Base-by-base conservation (phyloP, 208 protist species). In the Leishmania mexicana region DNA sequence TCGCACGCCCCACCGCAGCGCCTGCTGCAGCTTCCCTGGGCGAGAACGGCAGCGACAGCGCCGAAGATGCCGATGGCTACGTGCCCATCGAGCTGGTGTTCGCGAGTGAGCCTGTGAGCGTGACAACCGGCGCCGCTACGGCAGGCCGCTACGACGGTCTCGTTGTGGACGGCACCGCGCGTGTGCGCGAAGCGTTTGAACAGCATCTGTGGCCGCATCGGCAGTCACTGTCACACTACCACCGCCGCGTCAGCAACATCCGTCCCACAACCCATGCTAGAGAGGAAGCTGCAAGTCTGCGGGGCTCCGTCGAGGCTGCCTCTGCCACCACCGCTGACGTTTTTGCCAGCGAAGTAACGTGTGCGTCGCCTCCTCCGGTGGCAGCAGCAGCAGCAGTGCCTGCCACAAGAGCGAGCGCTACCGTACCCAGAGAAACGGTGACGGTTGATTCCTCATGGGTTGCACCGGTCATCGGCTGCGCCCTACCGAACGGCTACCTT, bases 201-300 rank as follows among this genome's bases (percentile, higher is more conserved):
- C 93, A 96, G 78, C 88, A 94, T 54, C 62, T 88, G 10, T 96
- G 93, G 93, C 89, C 80, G 60, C 81, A 79, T n/a, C 79, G 84
- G 8, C 58, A 72, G 65, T 35, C 72, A 71, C 71, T 54, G 72
- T 28, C 45, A 76, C 72, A 24, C 17, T 8, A 11, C 3, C 49
- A 38, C 72, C 8, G 17, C 11, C 72, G 19, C 49, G 49, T 31
- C 68, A 35, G 42, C 68, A 47, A 31, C 5, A 49, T 53, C 38
- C 42, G 3, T 10, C 68, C 19, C 38, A 49, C 74, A 8, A 35
- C 74, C 31, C 31, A 51, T 35, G 8, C 73, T 62, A 28, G n/a
- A 58, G 31, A 53, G 73, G 31, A 53, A 11, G 17, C 8, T 4
- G 38, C 49, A 40, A 54, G 13, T 15, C 53, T 31, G 35, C 31